These are phyloP conservation scores for Saccharomyces cerevisiae DNA, from an alignment of 805 yeast species.

Conservation along the genomic window DNA sequence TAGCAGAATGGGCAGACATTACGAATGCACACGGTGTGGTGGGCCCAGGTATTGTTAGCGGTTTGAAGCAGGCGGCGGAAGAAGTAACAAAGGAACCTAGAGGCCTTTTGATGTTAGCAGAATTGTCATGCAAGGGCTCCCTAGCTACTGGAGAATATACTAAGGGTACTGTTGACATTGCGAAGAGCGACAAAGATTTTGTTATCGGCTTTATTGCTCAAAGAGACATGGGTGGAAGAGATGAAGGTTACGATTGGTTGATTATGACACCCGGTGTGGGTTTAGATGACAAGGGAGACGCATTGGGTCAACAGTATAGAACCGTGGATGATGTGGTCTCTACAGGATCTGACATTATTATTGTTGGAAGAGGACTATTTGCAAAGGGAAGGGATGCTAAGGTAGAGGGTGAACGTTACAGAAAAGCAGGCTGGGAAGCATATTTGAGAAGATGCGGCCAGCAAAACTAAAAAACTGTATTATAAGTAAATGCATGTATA, in stretches of 20 bases:
- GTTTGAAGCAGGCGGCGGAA: slow-evolving; percentile 69
- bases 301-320: slow-evolving; percentile 93
- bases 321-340: slow-evolving; percentile 77
- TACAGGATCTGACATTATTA: slow-evolving; percentile 88
- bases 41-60: slow-evolving; percentile 87
- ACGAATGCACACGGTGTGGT: slow-evolving; percentile 98
- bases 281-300: slow-evolving; percentile 91
- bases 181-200: slow-evolving; percentile 76
- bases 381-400: slow-evolving; percentile 91
- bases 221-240: slow-evolving; percentile 71
- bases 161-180: slow-evolving; percentile 78
- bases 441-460: slow-evolving; percentile 41
- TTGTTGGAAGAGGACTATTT: slow-evolving; percentile 96
- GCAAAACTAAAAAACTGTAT: neutral
- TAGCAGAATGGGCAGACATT: slow-evolving; percentile 92
- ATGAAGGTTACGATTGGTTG: slow-evolving; percentile 88
- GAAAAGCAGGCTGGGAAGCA: slow-evolving; percentile 93
- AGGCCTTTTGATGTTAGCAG: slow-evolving; percentile 92
- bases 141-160: slow-evolving; percentile 91
- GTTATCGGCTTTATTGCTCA: slow-evolving; percentile 97
- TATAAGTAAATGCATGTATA: neutral
- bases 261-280: slow-evolving; percentile 99
- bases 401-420: slow-evolving; percentile 80
- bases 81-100: slow-evolving; percentile 69
- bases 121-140: slow-evolving; percentile 87